Evolutionary conservation across 176 grass and related monocot species (phyloP), one percentile per base, ranked within the genome.

Genomic region (Triticum monococcum): DNA sequence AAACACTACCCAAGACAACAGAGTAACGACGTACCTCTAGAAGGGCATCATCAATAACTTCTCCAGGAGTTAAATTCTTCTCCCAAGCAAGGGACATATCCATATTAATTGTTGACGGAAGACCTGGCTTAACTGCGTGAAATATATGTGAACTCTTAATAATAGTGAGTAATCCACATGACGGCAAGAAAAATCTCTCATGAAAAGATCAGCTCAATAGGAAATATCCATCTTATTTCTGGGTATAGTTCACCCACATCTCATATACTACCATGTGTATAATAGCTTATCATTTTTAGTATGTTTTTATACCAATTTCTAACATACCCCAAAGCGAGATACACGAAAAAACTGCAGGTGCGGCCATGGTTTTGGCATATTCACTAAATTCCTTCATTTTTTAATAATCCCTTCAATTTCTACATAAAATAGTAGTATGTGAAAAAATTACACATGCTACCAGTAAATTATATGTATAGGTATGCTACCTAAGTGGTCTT

Each of bases 61-160:
- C 59, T 72, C 85, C 85, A 18, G 85, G 85, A 86, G 38, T 86
- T 80, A 86, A 80, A 80, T 79, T 79, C 25, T 62, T 50, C 59
- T 79, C 66, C 7, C 11, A 61, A 12, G 8, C 18, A 43, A 80
- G 52, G 66, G 66, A 63, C 36, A 72, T 48, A 18, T 86, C 37
- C 66, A 86, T 72, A 3, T 80, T 64, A 80, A 86, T 72, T 12
- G 8, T 72, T 72, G 85, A 72, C 12, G 85, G 85, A 72, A 72
- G 36, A 26, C 85, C 85, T 72, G 77, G 85, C 43, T 72, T 86
- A 46, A 86, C 85, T 86, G 67, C 77, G 63, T 8, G 28, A 1
- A 72, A 35, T 75, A 35, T 75, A 63, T 80, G n/a, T 23, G 31
- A 68, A 36, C 43, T 68, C 17, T 69, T 57, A 67, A 56, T 86